Evolutionary conservation across 2,329 filamentous ascomycete genomes (phyloP).

Genomic region (Penicillium sp.): DNA sequence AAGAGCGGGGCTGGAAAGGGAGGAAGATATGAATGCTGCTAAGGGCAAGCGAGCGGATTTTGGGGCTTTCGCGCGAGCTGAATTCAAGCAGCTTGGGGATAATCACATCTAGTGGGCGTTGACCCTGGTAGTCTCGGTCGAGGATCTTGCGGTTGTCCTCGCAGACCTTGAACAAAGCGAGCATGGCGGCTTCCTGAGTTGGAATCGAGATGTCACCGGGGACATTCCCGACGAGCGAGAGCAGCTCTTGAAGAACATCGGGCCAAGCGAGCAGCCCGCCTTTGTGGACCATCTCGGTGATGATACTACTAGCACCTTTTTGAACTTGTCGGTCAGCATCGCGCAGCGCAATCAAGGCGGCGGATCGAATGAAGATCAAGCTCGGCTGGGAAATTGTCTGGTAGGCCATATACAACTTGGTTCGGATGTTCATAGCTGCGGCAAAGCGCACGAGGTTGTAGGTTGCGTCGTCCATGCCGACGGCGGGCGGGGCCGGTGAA

Average conservation of each 20-base stretch:
- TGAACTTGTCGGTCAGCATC: conserved; percentile 78
- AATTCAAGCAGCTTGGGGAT: conserved; percentile 88
- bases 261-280: conserved; percentile 89
- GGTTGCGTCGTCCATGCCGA: conserved; percentile 56
- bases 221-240: conserved; percentile 70
- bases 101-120: conserved; percentile 79
- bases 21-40: conserved; percentile 89
- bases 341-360: conserved; percentile 71
- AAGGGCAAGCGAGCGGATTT: conserved; percentile 73
- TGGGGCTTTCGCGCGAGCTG: conserved; percentile 67
- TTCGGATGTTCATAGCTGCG: conserved; percentile 92
- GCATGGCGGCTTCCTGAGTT: conserved; percentile 88
- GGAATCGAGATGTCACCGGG: conserved; percentile 61
- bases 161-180: conserved; percentile 88
- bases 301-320: conserved; percentile 84
- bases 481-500: conserved; percentile 50
- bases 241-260: conserved; percentile 74
- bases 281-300: conserved; percentile 80
- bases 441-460: conserved; percentile 74
- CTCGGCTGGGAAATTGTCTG: conserved; percentile 68
- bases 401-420: conserved; percentile 73
- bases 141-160: conserved; percentile 88
- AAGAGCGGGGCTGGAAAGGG: conserved; percentile 72
- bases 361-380: conserved; percentile 70
- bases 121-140: conserved; percentile 79